phyloP scores from a whole-genome alignment of 2,329 filamentous ascomycete species.

The Ceratocystis variospora region DNA sequence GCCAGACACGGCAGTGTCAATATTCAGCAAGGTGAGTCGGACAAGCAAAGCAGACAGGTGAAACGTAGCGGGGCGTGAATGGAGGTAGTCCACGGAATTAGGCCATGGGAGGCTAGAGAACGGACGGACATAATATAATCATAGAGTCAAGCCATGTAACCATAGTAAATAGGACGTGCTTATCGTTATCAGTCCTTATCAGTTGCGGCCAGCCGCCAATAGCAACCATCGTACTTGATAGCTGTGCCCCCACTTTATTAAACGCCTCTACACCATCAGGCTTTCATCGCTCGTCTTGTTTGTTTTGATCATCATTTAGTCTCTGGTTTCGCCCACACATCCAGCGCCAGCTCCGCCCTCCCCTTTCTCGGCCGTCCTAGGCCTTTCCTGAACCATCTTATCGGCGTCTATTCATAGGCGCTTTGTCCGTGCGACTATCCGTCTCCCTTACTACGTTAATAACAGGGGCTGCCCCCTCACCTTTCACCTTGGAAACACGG shows the following conservation, averaged over 20 bases:
- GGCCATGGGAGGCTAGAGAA: too few species aligned
- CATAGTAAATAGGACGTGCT: background rate
- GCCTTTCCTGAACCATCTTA: background rate
- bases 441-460: background rate
- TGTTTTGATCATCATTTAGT: background rate
- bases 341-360: background rate
- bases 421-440: background rate
- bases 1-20: slow-evolving; percentile 6
- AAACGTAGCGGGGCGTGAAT: background rate
- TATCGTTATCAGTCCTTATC: background rate
- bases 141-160: background rate
- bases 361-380: background rate
- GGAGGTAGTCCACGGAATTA: background rate
- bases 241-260: background rate
- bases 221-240: background rate
- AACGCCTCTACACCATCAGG: background rate
- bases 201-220: background rate
- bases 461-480: background rate
- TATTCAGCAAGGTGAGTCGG: slow-evolving; percentile 7
- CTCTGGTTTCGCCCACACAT: background rate
- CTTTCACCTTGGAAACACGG: background rate
- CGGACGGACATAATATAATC: background rate
- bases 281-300: background rate
- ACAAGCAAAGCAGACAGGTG: background rate
- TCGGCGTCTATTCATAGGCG: background rate